A percentile compares a stretch with the other conserved stretches of the same genome.
Conservation (phyloP, 805 yeast species). For the Starmerella potacharoeniae region DNA sequence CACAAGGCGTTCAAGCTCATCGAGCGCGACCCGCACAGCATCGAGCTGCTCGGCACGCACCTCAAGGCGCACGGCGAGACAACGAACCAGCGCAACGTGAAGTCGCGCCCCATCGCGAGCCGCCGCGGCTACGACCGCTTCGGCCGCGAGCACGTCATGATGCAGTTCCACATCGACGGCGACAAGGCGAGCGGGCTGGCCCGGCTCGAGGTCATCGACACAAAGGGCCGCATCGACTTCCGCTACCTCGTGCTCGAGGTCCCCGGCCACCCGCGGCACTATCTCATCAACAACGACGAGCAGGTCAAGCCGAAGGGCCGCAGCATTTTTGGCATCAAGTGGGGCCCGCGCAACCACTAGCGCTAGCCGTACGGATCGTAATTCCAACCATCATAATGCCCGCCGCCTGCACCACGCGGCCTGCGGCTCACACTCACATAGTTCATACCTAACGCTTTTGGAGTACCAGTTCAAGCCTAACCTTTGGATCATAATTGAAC, state of each 20-base stretch:
- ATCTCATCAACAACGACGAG: conserved; percentile 39
- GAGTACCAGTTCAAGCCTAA: too few relatives aligned
- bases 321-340: conserved; percentile 54
- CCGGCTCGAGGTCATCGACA: conserved; percentile 57
- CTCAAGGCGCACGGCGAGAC: conserved; percentile 76
- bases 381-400: too few relatives aligned
- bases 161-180: conserved; percentile 82
- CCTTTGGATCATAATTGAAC: too few relatives aligned
- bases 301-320: conserved; percentile 37
- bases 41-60: conserved; percentile 46
- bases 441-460: too few relatives aligned
- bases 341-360: conserved; percentile 51
- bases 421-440: too few relatives aligned
- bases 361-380: too few relatives aligned
- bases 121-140: conserved; percentile 52
- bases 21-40: conserved; percentile 54
- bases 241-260: conserved; percentile 66
- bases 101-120: conserved; percentile 71
- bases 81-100: conserved; percentile 58
- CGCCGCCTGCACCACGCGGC: too few relatives aligned
- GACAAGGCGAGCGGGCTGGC: conserved; percentile 54
- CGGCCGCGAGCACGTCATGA: conserved; percentile 67
- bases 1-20: conserved; percentile 72
- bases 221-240: conserved; percentile 47
- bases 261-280: conserved; percentile 56